phyloP scores from a whole-genome alignment of 371 early-diverging fungal genomes.

The Mucor velutinosus region DNA sequence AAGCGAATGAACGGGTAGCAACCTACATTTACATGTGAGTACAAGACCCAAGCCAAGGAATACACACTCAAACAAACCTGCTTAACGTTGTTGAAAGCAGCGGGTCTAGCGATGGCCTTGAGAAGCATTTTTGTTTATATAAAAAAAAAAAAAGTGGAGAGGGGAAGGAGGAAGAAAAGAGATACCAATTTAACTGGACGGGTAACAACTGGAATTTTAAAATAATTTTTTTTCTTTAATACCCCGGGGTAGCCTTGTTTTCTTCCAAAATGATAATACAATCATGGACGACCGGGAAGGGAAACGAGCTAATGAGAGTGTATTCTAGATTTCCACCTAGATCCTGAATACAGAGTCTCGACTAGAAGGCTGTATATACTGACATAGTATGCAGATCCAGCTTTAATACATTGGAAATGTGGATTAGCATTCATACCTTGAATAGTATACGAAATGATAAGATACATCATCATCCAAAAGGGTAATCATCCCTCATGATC shows the following conservation, averaged over 20 bases:
- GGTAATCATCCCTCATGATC: too few species aligned
- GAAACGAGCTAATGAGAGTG: background rate
- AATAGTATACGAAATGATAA: too few species aligned
- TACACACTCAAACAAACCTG: constrained; percentile 15
- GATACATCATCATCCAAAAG: too few species aligned
- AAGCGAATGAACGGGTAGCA: constrained; percentile 40
- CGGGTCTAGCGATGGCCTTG: constrained; percentile 30
- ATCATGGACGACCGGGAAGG: background rate
- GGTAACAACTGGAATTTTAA: constrained; percentile 9
- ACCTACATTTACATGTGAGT: constrained; percentile 3
- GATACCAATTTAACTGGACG: constrained; percentile 5
- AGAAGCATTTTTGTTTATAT: constrained; percentile 29
- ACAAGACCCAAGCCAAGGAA: background rate
- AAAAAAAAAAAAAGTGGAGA: constrained; percentile 5
- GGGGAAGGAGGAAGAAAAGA: constrained; percentile 10
- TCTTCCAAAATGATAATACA: background rate
- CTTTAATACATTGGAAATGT: too few species aligned
- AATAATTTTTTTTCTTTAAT: constrained; percentile 6
- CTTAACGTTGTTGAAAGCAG: constrained; percentile 23
- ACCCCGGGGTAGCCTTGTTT: constrained; percentile 20
- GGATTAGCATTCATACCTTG: too few species aligned
- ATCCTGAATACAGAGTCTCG: too few species aligned
- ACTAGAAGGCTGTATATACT: too few species aligned
- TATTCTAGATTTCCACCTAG: too few species aligned
- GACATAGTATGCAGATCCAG: too few species aligned